phyloP scores from a whole-genome alignment of 208 protist genomes.

The Leptomonas pyrrhocoris region DNA sequence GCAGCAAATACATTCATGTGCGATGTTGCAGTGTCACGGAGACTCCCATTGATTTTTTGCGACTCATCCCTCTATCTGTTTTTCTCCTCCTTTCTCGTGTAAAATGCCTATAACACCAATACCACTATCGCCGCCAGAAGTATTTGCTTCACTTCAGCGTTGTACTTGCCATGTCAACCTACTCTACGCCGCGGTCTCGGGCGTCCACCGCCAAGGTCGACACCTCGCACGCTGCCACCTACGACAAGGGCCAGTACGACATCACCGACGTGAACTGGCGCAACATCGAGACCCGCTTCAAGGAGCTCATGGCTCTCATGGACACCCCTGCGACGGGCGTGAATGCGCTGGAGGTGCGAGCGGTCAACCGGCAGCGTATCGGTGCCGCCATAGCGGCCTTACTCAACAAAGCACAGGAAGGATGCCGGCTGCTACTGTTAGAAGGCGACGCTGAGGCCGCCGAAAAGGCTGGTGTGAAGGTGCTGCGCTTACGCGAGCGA shows the following conservation, averaged over 20 bases:
- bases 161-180: neutral
- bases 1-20: too few species aligned
- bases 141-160: too few species aligned
- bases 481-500: slow-evolving; percentile 72
- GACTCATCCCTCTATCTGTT: too few species aligned
- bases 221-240: neutral
- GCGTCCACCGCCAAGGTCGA: neutral
- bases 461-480: slow-evolving; percentile 79
- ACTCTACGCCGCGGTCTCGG: neutral
- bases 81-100: too few species aligned
- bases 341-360: slow-evolving; percentile 64
- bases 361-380: slow-evolving; percentile 62
- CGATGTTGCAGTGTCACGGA: too few species aligned
- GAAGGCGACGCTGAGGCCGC: slow-evolving; percentile 73
- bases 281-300: slow-evolving; percentile 71
- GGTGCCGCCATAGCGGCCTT: slow-evolving; percentile 55
- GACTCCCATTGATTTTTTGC: too few species aligned
- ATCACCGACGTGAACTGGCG: slow-evolving; percentile 68
- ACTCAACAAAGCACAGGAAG: slow-evolving; percentile 75
- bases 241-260: slow-evolving; percentile 44
- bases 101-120: too few species aligned
- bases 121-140: too few species aligned
- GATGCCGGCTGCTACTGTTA: slow-evolving; percentile 69
- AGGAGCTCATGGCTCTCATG: slow-evolving; percentile 72
- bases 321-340: slow-evolving; percentile 66